A percentile compares a stretch with the other conserved stretches of the same genome.
phyloP scores from a whole-genome alignment of 176 grass and related monocot species.

The maize (Zea mays) region DNA sequence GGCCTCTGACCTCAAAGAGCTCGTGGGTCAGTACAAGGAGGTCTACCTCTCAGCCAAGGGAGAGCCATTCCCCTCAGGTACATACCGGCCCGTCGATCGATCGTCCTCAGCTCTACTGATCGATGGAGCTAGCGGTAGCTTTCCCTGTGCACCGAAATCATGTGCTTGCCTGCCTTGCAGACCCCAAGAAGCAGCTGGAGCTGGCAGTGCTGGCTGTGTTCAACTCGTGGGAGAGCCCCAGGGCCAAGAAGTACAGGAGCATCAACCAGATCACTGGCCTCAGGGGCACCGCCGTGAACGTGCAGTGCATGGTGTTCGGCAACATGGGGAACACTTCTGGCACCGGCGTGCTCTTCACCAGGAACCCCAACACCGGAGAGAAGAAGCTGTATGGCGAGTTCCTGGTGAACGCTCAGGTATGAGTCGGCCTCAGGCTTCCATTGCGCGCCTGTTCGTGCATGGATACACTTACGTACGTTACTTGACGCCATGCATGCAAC shows the following conservation, averaged over 20 bases:
- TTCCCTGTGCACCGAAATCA: no score
- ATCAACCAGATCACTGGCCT: slow-evolving; percentile 86
- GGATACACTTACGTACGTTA: no score
- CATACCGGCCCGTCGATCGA: no score
- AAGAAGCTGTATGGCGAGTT: slow-evolving; percentile 94
- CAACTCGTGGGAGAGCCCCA: slow-evolving; percentile 77
- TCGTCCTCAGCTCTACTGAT: no score
- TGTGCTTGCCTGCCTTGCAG: slow-evolving; percentile 17
- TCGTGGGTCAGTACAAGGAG: slow-evolving; percentile 81
- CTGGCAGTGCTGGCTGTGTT: slow-evolving; percentile 75
- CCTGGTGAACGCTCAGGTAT: slow-evolving; percentile 84
- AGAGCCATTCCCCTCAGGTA: slow-evolving; percentile 68
- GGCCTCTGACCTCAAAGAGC: slow-evolving; percentile 72
- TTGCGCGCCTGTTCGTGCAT: no score
- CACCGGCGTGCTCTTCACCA: slow-evolving; percentile 86
- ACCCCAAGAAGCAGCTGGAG: slow-evolving; percentile 70
- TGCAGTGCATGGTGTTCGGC: slow-evolving; percentile 96
- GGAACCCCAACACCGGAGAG: slow-evolving; percentile 86
- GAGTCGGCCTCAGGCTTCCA: no score
- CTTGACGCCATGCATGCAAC: no score
- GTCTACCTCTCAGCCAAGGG: slow-evolving; percentile 84
- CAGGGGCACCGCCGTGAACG: slow-evolving; percentile 85
- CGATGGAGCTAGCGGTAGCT: no score
- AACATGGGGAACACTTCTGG: slow-evolving; percentile 92
- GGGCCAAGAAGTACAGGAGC: slow-evolving; percentile 88